These are phyloP conservation scores for Craterostigma plantagineum DNA, from an alignment of 257 asterid genomes.

Conservation along the genomic window DNA sequence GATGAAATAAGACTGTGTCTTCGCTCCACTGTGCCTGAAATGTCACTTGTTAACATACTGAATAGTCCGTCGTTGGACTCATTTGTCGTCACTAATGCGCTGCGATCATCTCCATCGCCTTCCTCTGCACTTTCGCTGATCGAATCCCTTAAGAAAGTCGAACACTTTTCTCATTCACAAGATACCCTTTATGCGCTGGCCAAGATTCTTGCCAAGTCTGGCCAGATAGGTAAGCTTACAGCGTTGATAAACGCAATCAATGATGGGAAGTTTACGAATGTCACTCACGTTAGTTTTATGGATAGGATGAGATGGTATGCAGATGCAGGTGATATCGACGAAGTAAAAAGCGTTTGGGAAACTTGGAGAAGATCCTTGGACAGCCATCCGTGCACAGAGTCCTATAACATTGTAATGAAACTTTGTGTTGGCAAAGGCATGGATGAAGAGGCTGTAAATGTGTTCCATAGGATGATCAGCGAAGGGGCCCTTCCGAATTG, in stretches of 20 bases:
- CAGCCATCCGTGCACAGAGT: slow-evolving; percentile 59
- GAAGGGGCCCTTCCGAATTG: slow-evolving; percentile 90
- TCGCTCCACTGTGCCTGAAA: slow-evolving; percentile 36
- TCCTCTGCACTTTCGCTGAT: slow-evolving; percentile 44
- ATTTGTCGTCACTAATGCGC: slow-evolving; percentile 68
- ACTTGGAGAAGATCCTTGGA: slow-evolving; percentile 51
- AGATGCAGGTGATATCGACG: slow-evolving; percentile 46
- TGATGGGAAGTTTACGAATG: slow-evolving; percentile 42
- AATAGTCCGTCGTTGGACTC: slow-evolving; percentile 50
- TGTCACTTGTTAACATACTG: slow-evolving; percentile 28
- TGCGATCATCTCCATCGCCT: slow-evolving; percentile 69
- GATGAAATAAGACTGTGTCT: slow-evolving; percentile 70
- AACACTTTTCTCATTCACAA: slow-evolving; percentile 58
- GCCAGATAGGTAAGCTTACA: slow-evolving; percentile 38
- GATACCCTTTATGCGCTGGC: slow-evolving; percentile 61
- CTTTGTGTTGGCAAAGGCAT: slow-evolving; percentile 45
- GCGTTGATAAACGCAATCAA: slow-evolving; percentile 54
- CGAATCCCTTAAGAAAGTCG: slow-evolving; percentile 37
- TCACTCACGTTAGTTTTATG: slow-evolving; percentile 58
- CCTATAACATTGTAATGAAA: slow-evolving; percentile 65
- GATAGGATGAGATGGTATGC: slow-evolving; percentile 76
- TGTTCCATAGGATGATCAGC: slow-evolving; percentile 39
- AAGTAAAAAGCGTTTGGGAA: slow-evolving; percentile 48
- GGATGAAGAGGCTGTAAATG: slow-evolving; percentile 45
- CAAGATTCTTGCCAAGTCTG: slow-evolving; percentile 60